Conservation (phyloP, 805 yeast species). For the Kodamaea jinghongensis region DNA sequence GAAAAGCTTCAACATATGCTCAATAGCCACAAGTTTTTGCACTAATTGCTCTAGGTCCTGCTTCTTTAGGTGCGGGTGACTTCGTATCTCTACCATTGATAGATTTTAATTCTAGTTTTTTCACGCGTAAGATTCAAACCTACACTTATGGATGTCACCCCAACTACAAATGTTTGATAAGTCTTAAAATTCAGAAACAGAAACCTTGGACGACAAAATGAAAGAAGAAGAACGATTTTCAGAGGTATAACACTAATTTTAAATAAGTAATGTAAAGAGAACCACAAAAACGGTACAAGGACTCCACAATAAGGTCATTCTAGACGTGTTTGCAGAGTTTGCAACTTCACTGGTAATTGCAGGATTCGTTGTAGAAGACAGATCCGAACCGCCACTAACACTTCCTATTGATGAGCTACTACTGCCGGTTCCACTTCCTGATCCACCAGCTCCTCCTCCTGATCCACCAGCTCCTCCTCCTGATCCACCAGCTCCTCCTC, state of each 20-base stretch:
- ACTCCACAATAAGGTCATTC: no score
- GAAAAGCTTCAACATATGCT: constrained; percentile 31
- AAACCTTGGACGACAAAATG: neutral
- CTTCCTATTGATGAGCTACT: no score
- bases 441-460: neutral
- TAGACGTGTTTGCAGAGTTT: no score
- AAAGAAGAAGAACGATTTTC: neutral
- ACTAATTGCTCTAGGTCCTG: constrained; percentile 9
- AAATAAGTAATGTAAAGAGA: neutral
- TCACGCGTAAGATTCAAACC: no score
- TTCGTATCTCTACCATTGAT: no score
- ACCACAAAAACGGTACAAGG: neutral
- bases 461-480: neutral
- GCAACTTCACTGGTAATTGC: no score
- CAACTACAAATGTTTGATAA: no score
- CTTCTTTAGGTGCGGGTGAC: constrained; percentile 12
- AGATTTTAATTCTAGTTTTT: no score
- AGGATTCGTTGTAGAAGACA: no score
- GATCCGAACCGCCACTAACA: no score
- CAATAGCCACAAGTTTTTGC: constrained; percentile 26
- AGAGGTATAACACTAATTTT: neutral
- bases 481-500: neutral
- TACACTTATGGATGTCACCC: no score
- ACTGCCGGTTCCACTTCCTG: neutral
- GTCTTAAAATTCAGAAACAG: no score